Conservation (phyloP, 1,284 basidiomycete species). For the Leccinum griseonigrum region DNA sequence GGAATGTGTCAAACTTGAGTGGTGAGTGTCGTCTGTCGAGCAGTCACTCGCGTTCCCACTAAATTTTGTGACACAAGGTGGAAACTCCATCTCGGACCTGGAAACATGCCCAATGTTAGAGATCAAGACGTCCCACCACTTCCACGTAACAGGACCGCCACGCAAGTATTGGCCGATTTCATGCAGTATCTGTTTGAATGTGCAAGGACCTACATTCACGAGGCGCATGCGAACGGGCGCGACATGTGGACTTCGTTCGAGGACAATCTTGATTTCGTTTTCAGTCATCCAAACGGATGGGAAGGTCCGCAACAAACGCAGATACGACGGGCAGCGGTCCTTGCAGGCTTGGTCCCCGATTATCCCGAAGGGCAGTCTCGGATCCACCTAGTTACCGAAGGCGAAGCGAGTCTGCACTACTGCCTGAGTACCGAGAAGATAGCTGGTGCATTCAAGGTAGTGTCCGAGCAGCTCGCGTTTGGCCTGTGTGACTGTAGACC, state of each 20-base stretch:
- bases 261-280: slow-evolving; percentile 32
- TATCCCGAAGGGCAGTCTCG: slow-evolving; percentile 36
- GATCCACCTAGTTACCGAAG: slow-evolving; percentile 48
- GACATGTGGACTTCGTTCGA: slow-evolving; percentile 37
- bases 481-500: slow-evolving; percentile 2
- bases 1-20: slow-evolving; percentile 43
- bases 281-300: slow-evolving; percentile 46
- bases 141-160: slow-evolving; percentile 39
- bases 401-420: slow-evolving; percentile 49
- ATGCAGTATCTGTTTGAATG: slow-evolving; percentile 41
- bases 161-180: slow-evolving; percentile 49
- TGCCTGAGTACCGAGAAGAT: slow-evolving; percentile 41
- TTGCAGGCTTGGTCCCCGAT: slow-evolving; percentile 36
- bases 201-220: slow-evolving; percentile 36
- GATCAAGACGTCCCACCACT: slow-evolving; percentile 39
- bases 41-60: neutral
- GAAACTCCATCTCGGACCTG: slow-evolving; percentile 36
- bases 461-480: neutral
- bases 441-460: slow-evolving; percentile 38
- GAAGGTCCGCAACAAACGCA: slow-evolving; percentile 38
- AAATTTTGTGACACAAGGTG: slow-evolving; percentile 28
- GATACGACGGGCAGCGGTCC: slow-evolving; percentile 37
- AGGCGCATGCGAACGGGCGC: slow-evolving; percentile 36
- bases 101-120: slow-evolving; percentile 16
- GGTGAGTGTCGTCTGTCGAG: slow-evolving; percentile 27